phyloP scores from a whole-genome alignment of 2,329 filamentous ascomycete species.

The Teratosphaeria epicoccoides region DNA sequence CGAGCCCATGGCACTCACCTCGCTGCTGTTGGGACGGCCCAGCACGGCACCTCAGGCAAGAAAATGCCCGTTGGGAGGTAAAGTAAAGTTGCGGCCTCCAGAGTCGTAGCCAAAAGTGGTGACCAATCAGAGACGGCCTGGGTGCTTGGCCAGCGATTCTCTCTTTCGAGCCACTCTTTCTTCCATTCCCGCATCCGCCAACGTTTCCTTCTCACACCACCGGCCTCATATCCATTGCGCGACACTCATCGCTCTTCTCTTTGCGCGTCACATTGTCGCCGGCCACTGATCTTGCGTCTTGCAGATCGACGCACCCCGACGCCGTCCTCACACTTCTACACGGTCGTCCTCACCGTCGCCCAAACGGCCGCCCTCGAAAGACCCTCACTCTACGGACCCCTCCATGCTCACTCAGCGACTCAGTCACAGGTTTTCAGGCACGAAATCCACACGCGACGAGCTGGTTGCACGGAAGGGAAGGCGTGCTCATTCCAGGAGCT shows the following conservation, averaged over 20 bases:
- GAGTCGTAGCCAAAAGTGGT: not conserved
- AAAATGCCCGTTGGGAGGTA: not conserved
- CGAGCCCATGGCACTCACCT: not conserved
- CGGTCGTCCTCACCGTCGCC: slow-evolving; percentile 6
- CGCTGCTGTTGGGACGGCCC: not conserved
- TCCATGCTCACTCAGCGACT: not conserved
- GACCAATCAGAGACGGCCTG: not conserved
- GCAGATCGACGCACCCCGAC: not conserved
- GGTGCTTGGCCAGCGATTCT: not conserved
- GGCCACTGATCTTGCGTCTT: not conserved
- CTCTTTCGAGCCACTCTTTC: not conserved
- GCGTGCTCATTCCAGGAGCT: not conserved
- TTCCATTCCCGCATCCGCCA: not conserved
- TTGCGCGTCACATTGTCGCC: not conserved
- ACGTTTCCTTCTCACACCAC: not conserved
- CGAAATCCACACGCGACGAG: not conserved
- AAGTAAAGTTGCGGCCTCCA: not conserved
- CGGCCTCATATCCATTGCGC: not conserved
- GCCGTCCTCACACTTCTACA: not conserved
- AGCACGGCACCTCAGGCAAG: not conserved
- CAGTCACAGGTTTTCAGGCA: not conserved
- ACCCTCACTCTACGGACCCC: not conserved
- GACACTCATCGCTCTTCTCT: not conserved
- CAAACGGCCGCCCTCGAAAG: slow-evolving; percentile 1
- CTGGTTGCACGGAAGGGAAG: not conserved